Evolutionary conservation across 257 asterid genomes (phyloP).

Genomic region (Mitragyna speciosa): DNA sequence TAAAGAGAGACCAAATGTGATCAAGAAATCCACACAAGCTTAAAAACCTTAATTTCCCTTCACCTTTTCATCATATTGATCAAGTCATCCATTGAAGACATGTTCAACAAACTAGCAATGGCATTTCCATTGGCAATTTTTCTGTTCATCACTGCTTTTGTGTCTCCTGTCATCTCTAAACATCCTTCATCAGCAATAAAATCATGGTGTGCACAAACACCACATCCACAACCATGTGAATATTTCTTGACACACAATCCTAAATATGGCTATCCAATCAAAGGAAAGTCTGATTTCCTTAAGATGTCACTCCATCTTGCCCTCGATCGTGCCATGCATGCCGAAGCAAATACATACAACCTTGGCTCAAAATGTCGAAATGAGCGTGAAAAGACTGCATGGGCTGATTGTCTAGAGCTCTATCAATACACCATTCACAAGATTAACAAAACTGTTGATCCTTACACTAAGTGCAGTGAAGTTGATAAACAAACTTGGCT

Average conservation of each 20-base stretch:
- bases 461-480: slow-evolving; percentile 33
- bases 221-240: slow-evolving; percentile 68
- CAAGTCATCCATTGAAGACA: not conserved
- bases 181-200: slow-evolving; percentile 27
- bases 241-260: slow-evolving; percentile 49
- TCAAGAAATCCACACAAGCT: not conserved
- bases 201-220: slow-evolving; percentile 79
- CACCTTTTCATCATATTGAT: not conserved
- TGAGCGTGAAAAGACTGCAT: slow-evolving; percentile 62
- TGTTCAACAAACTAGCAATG: not conserved
- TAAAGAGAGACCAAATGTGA: not conserved
- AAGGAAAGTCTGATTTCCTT: slow-evolving; percentile 56
- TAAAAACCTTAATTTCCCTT: too few species aligned
- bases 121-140: not conserved
- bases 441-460: slow-evolving; percentile 55
- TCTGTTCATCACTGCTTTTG: not conserved
- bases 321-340: slow-evolving; percentile 61
- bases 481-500: slow-evolving; percentile 28
- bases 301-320: slow-evolving; percentile 52
- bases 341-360: slow-evolving; percentile 23
- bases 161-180: slow-evolving; percentile 35
- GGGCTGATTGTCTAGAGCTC: slow-evolving; percentile 78
- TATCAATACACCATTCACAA: slow-evolving; percentile 43
- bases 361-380: slow-evolving; percentile 61
- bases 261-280: slow-evolving; percentile 40